These are phyloP conservation scores for Sechiopsis laciniata DNA, from an alignment of 306 rosid species.

Conservation along the genomic window DNA sequence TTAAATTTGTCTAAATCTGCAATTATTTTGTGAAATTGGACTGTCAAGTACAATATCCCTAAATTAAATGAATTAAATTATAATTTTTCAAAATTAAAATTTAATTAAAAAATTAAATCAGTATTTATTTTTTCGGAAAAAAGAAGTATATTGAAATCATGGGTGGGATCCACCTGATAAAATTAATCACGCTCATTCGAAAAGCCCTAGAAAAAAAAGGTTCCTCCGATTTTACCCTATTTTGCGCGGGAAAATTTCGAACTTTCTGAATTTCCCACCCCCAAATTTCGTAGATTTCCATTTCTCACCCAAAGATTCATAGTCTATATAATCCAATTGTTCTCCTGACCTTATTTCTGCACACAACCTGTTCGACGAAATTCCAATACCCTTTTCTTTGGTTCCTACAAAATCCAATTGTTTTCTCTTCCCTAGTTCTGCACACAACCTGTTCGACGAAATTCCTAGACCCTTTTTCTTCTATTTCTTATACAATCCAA, in stretches of 20 bases:
- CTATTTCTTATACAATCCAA: constrained; percentile 12
- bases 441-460: constrained; percentile 36
- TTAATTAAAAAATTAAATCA: no score
- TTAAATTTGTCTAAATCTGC: no score
- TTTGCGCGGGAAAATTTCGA: constrained; percentile 37
- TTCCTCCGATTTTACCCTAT: not conserved
- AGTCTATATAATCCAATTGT: constrained; percentile 25
- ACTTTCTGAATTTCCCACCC: constrained; percentile 30
- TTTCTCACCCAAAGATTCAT: no score
- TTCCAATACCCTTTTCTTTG: constrained; percentile 6
- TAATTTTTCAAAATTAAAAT: no score
- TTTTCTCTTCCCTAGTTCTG: not conserved
- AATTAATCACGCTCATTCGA: no score
- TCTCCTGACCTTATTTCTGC: not conserved
- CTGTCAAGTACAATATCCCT: no score
- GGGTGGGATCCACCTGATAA: not conserved
- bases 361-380: constrained; percentile 42
- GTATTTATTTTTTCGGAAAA: no score
- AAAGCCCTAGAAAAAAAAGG: no score
- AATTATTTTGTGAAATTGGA: no score
- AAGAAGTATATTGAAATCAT: no score
- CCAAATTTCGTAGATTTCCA: not conserved
- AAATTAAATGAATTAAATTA: no score
- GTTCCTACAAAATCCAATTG: constrained; percentile 15
- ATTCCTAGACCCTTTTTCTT: constrained; percentile 16